Evolutionary conservation across 257 asterid species (phyloP), one percentile per base, ranked within the genome.

Genomic region (Eustoma russellianum): DNA sequence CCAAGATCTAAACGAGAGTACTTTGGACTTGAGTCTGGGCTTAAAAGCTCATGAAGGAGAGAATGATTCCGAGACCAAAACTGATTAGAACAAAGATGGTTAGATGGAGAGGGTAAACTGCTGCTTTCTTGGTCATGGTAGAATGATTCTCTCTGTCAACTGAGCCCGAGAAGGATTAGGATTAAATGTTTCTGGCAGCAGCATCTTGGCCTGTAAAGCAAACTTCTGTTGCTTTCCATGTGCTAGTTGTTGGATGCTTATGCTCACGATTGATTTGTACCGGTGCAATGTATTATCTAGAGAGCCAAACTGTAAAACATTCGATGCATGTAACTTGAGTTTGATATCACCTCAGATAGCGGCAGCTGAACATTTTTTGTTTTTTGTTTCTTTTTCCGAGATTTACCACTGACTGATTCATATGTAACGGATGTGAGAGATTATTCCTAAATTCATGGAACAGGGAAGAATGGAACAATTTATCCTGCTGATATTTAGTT

Each of bases 1-100:
- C 24, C 95, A 86, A 28, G 95, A 89, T 79, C 75, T 89, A 62
- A 89, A 89, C 9, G 90, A 71, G 63, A 79, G 86, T 76, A 78
- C 95, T 1, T 60, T 86, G 71, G 95, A 83, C 68, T 69, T 86
- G 79, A 83, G 93, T 62, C 61, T 86, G 73, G 97, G 87, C 46
- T 79, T 78, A 80, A 82, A 79, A n/a, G 74, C 68, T 56, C 74
- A 56, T 2, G 76, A 85, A 13, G 80, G 74, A 18, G 77, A 74
- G 45, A 68, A 67, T 48, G 71, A 66, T 24, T 64, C 79, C 0
- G 73, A 72, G 40, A 54, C 68, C 5, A 62, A 72, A 50, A 64
- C 59, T 58, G 80, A 76, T 57, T 70, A 66, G 60, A 57, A 45
- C 18, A 65, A 49, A 56, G 78, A 70, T 35, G 64, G 52, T 13